These are phyloP conservation scores for Nakaseomyces bracarensis DNA, from an alignment of 1,139 yeast genomes.

Conservation along the genomic window DNA sequence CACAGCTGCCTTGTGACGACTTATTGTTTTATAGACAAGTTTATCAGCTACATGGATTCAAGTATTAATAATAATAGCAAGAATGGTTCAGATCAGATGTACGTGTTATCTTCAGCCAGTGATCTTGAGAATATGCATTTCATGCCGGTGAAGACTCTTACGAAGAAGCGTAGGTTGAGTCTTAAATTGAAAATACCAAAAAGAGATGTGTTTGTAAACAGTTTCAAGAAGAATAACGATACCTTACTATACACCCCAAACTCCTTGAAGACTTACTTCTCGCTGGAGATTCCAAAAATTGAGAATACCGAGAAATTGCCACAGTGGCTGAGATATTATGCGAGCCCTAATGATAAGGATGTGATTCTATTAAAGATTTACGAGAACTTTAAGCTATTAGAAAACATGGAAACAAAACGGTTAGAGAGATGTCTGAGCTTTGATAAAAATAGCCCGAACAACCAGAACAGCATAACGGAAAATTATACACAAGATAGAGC, in stretches of 20 bases:
- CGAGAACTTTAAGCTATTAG: slow-evolving; percentile 43
- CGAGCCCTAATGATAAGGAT: slow-evolving; percentile 32
- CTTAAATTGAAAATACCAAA: slow-evolving; percentile 23
- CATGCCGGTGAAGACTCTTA: not conserved
- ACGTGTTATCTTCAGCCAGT: not conserved
- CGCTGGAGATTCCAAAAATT: slow-evolving; percentile 22
- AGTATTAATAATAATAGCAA: not conserved
- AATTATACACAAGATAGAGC: slow-evolving; percentile 8
- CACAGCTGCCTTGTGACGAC: slow-evolving; percentile 20
- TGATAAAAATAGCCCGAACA: slow-evolving; percentile 8
- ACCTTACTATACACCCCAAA: slow-evolving; percentile 35
- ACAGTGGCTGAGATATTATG: slow-evolving; percentile 40
- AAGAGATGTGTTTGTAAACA: slow-evolving; percentile 32
- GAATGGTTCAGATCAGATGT: not conserved
- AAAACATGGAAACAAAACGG: slow-evolving; percentile 44
- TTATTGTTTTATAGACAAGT: slow-evolving; percentile 19
- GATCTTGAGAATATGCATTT: not conserved
- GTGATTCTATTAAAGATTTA: slow-evolving; percentile 36
- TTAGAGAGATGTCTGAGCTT: slow-evolving; percentile 32
- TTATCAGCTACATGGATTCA: slow-evolving; percentile 19
- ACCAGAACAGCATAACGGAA: not conserved
- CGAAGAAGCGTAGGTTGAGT: slow-evolving; percentile 13
- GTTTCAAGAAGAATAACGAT: slow-evolving; percentile 27
- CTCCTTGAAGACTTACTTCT: slow-evolving; percentile 27
- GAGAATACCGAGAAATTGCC: slow-evolving; percentile 35